Percentiles rank a stretch among this genome's conserved stretches.
These are phyloP conservation scores for Brassica carinata DNA, from an alignment of 345 rosid species.

Conservation along the genomic window DNA sequence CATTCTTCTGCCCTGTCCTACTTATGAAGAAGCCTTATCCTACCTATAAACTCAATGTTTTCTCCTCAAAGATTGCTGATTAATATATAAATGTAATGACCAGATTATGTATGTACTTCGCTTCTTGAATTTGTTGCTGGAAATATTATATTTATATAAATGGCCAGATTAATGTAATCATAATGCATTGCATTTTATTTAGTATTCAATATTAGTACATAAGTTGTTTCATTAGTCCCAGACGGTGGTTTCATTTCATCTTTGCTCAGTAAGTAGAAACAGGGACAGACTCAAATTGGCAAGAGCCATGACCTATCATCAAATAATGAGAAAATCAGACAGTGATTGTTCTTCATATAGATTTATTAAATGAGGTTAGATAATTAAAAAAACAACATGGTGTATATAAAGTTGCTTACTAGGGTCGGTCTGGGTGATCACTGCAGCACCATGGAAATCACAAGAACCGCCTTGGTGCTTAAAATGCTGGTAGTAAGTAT, in stretches of 20 bases:
- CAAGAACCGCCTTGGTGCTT: conserved; percentile 61
- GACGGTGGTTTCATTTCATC: background rate
- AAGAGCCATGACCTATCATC: conserved; percentile 53
- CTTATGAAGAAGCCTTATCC: background rate
- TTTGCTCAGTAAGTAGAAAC: conserved; percentile 6
- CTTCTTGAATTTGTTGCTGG: background rate
- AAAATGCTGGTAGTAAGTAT: conserved; percentile 57
- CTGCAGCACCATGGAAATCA: conserved; percentile 60
- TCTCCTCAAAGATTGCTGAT: background rate
- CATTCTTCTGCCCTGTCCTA: background rate
- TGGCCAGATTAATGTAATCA: background rate
- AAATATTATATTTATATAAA: background rate
- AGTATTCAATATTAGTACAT: background rate
- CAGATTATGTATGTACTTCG: background rate
- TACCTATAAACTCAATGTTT: background rate
- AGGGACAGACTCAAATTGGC: conserved; percentile 45
- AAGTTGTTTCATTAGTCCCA: background rate
- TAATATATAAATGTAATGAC: background rate
- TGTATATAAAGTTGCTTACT: conserved; percentile 46
- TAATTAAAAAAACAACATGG: background rate
- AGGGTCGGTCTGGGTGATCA: conserved; percentile 57
- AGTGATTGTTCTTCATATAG: background rate
- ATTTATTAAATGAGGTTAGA: background rate
- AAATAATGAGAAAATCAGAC: background rate
- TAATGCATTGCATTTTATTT: background rate